Evolutionary conservation across 768 basidiomycete species (phyloP).

Genomic region (Lyophyllum decastes): DNA sequence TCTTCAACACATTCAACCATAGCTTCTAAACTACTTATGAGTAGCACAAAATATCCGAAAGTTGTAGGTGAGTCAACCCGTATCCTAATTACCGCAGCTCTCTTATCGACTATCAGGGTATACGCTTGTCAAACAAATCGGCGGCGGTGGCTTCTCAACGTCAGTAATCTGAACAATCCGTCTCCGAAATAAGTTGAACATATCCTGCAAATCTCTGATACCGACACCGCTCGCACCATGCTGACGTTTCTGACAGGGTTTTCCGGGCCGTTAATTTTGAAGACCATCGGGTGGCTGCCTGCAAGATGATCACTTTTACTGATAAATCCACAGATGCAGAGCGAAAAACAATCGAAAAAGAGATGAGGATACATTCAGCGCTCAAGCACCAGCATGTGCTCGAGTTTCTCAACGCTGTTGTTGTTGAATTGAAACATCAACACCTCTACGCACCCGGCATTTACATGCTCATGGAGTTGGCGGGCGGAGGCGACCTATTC

Average conservation of each 20-base stretch:
- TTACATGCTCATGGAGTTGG: constrained; percentile 92
- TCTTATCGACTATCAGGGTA: constrained; percentile 48
- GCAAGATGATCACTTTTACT: constrained; percentile 77
- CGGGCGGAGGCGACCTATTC: constrained; percentile 93
- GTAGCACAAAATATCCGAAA: constrained; percentile 36
- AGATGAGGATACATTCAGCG: constrained; percentile 85
- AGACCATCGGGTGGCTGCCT: constrained; percentile 75
- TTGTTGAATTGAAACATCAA: constrained; percentile 66
- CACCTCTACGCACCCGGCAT: constrained; percentile 72
- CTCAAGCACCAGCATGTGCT: constrained; percentile 82
- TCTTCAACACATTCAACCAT: background rate
- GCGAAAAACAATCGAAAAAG: constrained; percentile 84
- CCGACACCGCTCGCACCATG: background rate
- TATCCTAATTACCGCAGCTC: background rate
- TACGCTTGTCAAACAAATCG: constrained; percentile 72
- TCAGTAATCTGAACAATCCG: constrained; percentile 33
- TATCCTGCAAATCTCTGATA: background rate
- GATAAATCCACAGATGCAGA: constrained; percentile 64
- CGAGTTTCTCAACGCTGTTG: constrained; percentile 76
- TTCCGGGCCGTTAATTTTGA: constrained; percentile 77
- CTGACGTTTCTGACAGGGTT: constrained; percentile 53
- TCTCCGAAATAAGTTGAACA: background rate
- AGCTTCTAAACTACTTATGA: background rate
- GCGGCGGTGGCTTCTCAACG: constrained; percentile 89
- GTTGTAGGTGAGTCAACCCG: constrained; percentile 34